phyloP scores from a whole-genome alignment of 108 stramenopile species.

The Cyclotella kingstonii region DNA sequence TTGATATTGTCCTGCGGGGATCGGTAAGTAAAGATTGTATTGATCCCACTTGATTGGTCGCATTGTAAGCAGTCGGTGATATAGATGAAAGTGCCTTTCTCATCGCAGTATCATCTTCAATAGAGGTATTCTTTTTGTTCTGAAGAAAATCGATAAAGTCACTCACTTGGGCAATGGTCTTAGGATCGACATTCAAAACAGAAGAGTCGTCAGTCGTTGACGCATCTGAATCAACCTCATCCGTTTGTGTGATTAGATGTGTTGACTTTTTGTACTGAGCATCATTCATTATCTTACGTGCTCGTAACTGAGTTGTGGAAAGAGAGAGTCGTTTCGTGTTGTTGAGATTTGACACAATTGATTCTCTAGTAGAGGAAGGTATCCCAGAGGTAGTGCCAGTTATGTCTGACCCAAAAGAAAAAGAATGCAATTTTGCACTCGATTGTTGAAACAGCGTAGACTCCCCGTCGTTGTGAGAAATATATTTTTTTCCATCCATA shows the following conservation, averaged over 20 bases:
- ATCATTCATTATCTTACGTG: not conserved
- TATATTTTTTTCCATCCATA: not conserved
- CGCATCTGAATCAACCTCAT: not conserved
- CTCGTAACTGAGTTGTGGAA: slow-evolving; percentile 14
- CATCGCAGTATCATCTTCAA: not conserved
- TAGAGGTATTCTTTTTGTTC: not conserved
- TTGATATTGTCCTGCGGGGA: not conserved
- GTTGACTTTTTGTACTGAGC: not conserved
- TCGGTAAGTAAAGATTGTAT: slow-evolving; percentile 1
- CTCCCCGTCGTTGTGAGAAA: not conserved
- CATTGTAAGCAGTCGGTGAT: not conserved
- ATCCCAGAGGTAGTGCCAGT: not conserved
- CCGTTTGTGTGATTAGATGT: not conserved
- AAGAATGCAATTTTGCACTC: not conserved
- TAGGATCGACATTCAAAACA: not conserved
- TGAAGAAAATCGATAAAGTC: slow-evolving; percentile 16
- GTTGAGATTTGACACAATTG: not conserved
- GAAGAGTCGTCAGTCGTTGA: not conserved
- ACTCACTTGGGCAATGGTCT: slow-evolving; percentile 11
- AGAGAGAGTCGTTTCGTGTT: too few relatives aligned
- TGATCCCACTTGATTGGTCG: not conserved
- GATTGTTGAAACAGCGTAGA: slow-evolving; percentile 9
- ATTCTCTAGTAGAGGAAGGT: not conserved
- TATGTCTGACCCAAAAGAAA: slow-evolving; percentile 7
- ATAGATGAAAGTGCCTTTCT: not conserved